Evolutionary conservation across 176 grass and related monocot genomes (phyloP).

Genomic region (Echinochloa phyllopogon): DNA sequence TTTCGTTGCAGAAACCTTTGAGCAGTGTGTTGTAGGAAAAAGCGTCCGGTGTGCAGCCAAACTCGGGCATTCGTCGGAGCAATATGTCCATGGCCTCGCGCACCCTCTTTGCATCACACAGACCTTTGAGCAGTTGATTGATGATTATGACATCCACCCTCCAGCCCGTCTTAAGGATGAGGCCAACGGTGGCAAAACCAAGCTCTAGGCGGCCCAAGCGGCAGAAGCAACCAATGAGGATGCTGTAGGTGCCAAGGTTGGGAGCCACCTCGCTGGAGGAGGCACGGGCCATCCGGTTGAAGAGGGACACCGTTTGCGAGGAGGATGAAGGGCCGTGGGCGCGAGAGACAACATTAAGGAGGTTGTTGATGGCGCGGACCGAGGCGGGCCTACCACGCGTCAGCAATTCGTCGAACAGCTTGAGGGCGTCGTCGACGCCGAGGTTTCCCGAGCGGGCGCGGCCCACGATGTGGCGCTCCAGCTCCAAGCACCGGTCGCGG

Average conservation of each 20-base stretch:
- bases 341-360: neutral
- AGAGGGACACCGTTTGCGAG: neutral
- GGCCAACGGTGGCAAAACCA: neutral
- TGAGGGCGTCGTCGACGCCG: neutral
- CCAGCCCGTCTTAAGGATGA: constrained; percentile 4
- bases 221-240: neutral
- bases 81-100: neutral
- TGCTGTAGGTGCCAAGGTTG: neutral
- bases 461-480: neutral
- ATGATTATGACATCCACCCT: neutral
- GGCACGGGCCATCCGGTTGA: constrained; percentile 4
- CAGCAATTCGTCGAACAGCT: constrained; percentile 26
- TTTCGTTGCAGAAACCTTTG: constrained; percentile 26
- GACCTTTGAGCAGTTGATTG: neutral
- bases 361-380: neutral
- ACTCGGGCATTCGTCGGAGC: neutral
- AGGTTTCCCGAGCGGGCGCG: neutral
- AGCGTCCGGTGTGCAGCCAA: neutral
- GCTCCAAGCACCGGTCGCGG: neutral
- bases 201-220: neutral
- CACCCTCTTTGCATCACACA: neutral
- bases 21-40: constrained; percentile 13
- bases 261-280: neutral
- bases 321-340: neutral
- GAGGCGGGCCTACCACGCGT: neutral